These are phyloP conservation scores for Aspergillus ochraceus DNA, from an alignment of 2,329 filamentous ascomycete species.

Conservation along the genomic window DNA sequence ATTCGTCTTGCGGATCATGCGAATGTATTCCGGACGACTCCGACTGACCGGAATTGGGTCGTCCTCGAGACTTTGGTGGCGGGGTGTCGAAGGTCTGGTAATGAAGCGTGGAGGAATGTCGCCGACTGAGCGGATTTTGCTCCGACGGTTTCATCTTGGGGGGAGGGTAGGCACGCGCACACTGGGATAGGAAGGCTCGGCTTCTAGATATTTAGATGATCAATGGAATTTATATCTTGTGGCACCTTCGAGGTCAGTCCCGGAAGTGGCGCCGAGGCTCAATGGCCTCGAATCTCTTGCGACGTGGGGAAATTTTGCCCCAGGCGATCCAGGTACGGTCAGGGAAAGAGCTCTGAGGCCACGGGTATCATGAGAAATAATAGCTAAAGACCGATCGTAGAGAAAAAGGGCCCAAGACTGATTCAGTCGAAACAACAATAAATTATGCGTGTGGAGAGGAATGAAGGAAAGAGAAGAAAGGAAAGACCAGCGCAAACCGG, in stretches of 20 bases:
- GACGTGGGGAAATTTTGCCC: conserved; percentile 4
- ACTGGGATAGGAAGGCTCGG: not conserved
- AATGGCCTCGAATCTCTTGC: conserved; percentile 6
- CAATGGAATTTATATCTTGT: not conserved
- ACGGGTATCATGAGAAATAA: not conserved
- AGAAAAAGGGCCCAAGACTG: not conserved
- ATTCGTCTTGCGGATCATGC: conserved; percentile 25
- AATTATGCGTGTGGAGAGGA: not conserved
- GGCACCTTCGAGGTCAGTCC: not conserved
- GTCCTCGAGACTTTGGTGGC: conserved; percentile 47
- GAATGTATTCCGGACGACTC: conserved; percentile 38
- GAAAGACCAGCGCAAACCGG: not conserved
- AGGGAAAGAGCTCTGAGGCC: not conserved
- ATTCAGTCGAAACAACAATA: not conserved
- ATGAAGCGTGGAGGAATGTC: conserved; percentile 45
- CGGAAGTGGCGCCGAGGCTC: not conserved
- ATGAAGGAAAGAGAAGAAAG: not conserved
- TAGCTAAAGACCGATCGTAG: not conserved
- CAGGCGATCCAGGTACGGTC: not conserved
- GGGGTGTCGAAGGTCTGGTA: conserved; percentile 52
- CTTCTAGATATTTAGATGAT: not conserved
- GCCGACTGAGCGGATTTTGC: conserved; percentile 34
- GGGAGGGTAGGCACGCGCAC: not conserved
- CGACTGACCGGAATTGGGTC: conserved; percentile 44
- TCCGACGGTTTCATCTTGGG: conserved; percentile 31